A percentile compares a stretch with the other conserved stretches of the same genome.
Conservation (phyloP, 2,329 filamentous ascomycete species). For the Cytospora chrysosperma region DNA sequence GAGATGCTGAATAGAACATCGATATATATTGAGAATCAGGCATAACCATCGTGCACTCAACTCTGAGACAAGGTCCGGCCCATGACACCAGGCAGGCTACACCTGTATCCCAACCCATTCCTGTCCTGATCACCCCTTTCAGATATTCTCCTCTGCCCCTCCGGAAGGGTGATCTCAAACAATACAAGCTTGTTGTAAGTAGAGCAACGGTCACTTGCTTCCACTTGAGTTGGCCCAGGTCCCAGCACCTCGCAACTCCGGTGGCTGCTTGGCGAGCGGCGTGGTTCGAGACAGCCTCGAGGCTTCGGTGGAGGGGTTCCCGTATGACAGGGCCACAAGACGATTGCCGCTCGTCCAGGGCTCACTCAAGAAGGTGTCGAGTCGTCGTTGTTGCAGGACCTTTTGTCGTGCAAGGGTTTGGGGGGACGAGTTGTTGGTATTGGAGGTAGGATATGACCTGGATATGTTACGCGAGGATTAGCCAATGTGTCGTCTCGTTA, state of each 20-base stretch:
- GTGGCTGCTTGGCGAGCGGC: neutral
- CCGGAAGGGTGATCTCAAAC: neutral
- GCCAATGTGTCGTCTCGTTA: neutral
- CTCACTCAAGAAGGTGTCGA: neutral
- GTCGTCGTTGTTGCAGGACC: slow-evolving; percentile 6
- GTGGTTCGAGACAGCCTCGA: neutral
- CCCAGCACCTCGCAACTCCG: neutral
- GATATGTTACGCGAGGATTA: neutral
- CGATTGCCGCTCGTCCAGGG: neutral
- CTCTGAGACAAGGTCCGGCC: too few species aligned
- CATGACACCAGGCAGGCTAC: too few species aligned
- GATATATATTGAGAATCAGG: too few species aligned
- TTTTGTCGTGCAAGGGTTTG: neutral
- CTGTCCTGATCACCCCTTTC: neutral
- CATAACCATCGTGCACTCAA: too few species aligned
- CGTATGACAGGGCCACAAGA: neutral
- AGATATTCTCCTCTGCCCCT: too few species aligned
- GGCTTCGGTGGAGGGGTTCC: neutral
- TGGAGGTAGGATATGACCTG: neutral
- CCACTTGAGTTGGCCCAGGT: neutral
- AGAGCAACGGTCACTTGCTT: neutral
- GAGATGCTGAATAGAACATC: too few species aligned
- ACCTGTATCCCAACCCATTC: slow-evolving; percentile 27
- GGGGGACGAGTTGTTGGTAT: neutral
- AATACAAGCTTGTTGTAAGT: neutral